Percentiles rank a stretch among this genome's conserved stretches.
phyloP scores from a whole-genome alignment of 257 asterid species.

The Catharanthus roseus region DNA sequence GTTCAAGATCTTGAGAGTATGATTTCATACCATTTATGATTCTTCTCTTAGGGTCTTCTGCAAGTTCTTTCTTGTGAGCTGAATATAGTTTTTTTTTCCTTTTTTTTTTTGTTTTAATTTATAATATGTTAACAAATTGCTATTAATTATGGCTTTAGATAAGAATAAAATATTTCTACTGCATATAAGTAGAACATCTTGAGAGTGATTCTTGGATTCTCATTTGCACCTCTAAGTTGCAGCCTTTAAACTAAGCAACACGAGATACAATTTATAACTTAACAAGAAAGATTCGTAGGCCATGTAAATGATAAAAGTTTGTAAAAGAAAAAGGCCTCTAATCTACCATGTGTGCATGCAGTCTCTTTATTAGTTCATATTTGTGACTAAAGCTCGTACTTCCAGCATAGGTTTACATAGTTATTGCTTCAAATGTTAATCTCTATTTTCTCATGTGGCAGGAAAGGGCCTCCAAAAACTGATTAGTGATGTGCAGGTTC shows the following conservation, averaged over 20 bases:
- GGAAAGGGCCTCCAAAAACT: constrained; percentile 71
- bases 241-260: background rate
- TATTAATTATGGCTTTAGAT: background rate
- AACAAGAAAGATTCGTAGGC: background rate
- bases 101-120: background rate
- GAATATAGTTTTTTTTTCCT: no score
- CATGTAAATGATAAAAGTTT: background rate
- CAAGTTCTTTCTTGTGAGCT: constrained; percentile 10
- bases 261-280: background rate
- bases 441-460: constrained; percentile 34
- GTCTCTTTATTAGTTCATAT: background rate
- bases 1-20: constrained; percentile 89
- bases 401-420: background rate
- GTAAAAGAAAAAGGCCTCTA: background rate
- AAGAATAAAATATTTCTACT: background rate
- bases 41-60: constrained; percentile 16
- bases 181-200: background rate
- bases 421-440: constrained; percentile 1
- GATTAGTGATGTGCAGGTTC: constrained; percentile 72
- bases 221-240: background rate
- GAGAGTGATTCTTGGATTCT: background rate
- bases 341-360: background rate
- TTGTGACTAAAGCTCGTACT: background rate
- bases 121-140: background rate
- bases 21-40: constrained; percentile 16